These are phyloP conservation scores for Paramyrothecium sp. DNA, from an alignment of 2,329 filamentous ascomycete genomes.

Conservation along the genomic window DNA sequence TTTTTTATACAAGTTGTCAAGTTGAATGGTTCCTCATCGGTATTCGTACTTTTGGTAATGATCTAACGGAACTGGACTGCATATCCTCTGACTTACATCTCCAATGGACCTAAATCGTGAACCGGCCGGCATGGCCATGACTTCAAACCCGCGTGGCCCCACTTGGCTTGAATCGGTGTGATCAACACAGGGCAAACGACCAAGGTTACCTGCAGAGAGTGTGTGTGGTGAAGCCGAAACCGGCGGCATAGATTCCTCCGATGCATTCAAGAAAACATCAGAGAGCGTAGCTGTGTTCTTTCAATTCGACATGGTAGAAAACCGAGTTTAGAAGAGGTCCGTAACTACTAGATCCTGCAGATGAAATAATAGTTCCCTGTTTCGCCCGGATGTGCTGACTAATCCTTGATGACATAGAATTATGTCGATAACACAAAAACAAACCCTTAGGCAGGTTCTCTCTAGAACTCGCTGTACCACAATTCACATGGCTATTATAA, in stretches of 20 bases:
- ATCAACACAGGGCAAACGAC: not conserved
- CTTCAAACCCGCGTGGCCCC: not conserved
- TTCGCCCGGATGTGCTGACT: not conserved
- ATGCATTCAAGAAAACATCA: not conserved
- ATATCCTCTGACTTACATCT: no score
- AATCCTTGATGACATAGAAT: not conserved
- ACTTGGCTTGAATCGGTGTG: not conserved
- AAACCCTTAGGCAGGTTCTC: not conserved
- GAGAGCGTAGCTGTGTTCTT: not conserved
- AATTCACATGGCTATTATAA: not conserved
- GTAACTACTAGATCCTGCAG: not conserved
- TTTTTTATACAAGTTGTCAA: no score
- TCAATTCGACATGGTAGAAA: not conserved
- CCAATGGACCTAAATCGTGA: not conserved
- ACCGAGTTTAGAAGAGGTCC: not conserved
- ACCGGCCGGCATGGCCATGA: not conserved
- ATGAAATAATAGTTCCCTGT: not conserved
- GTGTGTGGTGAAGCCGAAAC: not conserved
- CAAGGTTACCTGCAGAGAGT: not conserved
- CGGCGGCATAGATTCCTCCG: not conserved
- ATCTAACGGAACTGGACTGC: no score
- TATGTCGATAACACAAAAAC: not conserved
- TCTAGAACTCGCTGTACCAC: not conserved
- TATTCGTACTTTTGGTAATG: no score
- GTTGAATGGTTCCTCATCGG: no score